phyloP scores from a whole-genome alignment of 441 rosid genomes.

The Erodium chrysanthum region DNA sequence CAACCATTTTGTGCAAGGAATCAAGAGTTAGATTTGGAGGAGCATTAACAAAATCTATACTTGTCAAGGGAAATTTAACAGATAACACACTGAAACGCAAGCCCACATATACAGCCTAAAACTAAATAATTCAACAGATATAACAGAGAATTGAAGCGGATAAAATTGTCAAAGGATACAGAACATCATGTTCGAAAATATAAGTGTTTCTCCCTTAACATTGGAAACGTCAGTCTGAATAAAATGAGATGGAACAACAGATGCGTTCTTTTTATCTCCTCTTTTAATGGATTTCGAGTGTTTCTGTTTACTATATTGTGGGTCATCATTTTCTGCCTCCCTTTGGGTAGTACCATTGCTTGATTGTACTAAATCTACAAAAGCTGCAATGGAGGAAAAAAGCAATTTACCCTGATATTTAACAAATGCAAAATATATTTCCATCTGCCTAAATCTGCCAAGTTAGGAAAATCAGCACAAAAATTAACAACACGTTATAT shows the following conservation, averaged over 20 bases:
- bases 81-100: conserved; percentile 1
- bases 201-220: conserved; percentile 60
- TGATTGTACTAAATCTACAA: conserved; percentile 72
- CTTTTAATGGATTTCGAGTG: conserved; percentile 32
- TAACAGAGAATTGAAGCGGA: conserved; percentile 11
- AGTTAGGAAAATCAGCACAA: conserved; percentile 8
- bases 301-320: conserved; percentile 28
- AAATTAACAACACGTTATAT: background rate
- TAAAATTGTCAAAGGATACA: conserved; percentile 58
- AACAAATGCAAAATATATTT: background rate
- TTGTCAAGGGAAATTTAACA: conserved; percentile 37
- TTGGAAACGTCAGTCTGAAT: conserved; percentile 68
- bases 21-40: conserved; percentile 54
- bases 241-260: conserved; percentile 77
- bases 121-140: background rate
- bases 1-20: conserved; percentile 76
- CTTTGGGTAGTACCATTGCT: conserved; percentile 89
- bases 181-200: conserved; percentile 74
- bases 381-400: conserved; percentile 40
- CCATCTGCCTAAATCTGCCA: conserved; percentile 5
- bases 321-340: conserved; percentile 39
- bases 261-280: conserved; percentile 46
- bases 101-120: background rate
- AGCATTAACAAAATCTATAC: conserved; percentile 66
- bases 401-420: conserved; percentile 3